phyloP scores from a whole-genome alignment of 2,329 filamentous ascomycete genomes.

The Xylogone sp. region DNA sequence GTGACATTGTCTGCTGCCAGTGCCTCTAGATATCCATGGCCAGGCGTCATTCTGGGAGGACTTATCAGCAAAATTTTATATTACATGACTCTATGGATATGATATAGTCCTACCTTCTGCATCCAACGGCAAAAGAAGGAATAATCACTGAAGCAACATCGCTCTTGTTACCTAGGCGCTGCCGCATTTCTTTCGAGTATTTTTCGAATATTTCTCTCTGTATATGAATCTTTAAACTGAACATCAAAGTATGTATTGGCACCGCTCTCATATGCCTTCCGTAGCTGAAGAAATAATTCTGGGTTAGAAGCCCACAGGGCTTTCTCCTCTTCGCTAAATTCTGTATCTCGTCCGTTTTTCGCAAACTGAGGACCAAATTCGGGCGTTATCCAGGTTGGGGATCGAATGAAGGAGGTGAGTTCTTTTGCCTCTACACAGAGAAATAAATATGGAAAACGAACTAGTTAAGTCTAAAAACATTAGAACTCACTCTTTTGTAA shows the following conservation, averaged over 20 bases:
- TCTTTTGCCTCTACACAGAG: background rate
- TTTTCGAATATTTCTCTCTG: background rate
- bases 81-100: conserved; percentile 33
- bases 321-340: conserved; percentile 2
- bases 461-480: conserved; percentile 44
- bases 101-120: conserved; percentile 29
- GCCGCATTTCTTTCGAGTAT: conserved; percentile 8
- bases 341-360: conserved; percentile 1
- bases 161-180: conserved; percentile 7
- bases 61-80: conserved; percentile 17
- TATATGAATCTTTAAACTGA: conserved; percentile 7
- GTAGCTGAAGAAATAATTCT: conserved; percentile 8
- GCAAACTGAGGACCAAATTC: conserved; percentile 13
- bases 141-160: conserved; percentile 1
- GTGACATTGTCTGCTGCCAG: conserved; percentile 32
- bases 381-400: conserved; percentile 48
- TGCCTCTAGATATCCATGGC: conserved; percentile 36
- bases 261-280: conserved; percentile 15
- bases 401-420: conserved; percentile 25
- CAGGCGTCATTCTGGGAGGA: conserved; percentile 33
- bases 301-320: conserved; percentile 10
- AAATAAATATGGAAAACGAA: background rate
- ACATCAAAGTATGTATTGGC: conserved; percentile 19
- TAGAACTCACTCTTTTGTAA: conserved; percentile 45
- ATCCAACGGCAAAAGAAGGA: background rate